Evolutionary conservation across 495 filamentous ascomycete species (phyloP).

Genomic region (Evansstolkia leycettana): DNA sequence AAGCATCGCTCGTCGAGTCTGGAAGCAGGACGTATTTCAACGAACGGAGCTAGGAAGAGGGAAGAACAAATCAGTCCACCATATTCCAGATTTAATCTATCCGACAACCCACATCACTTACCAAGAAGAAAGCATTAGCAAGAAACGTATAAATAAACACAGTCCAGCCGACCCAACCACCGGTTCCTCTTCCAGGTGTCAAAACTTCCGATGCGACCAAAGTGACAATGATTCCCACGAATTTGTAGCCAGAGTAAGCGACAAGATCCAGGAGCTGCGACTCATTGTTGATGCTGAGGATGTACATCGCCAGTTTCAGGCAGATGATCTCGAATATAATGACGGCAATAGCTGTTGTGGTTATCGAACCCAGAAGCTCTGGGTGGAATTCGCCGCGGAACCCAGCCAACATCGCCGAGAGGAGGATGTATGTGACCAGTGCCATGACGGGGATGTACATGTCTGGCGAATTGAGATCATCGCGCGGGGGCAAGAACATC

Average conservation of each 20-base stretch:
- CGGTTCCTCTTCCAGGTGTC: conserved; percentile 64
- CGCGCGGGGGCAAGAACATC: conserved; percentile 86
- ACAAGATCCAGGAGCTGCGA: conserved; percentile 82
- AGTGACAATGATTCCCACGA: conserved; percentile 87
- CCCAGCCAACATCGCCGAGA: conserved; percentile 80
- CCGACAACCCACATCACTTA: conserved; percentile 35
- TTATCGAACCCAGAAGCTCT: conserved; percentile 79
- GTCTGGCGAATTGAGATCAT: conserved; percentile 95
- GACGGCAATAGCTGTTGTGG: conserved; percentile 68
- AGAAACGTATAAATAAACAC: conserved; percentile 84
- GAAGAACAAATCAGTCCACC: too few relatives aligned
- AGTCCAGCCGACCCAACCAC: conserved; percentile 77
- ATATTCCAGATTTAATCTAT: neutral
- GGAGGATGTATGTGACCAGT: conserved; percentile 90
- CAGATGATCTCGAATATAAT: conserved; percentile 77
- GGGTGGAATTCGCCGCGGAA: conserved; percentile 90
- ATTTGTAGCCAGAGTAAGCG: conserved; percentile 97
- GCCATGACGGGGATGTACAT: conserved; percentile 93
- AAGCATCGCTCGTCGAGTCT: conserved; percentile 54
- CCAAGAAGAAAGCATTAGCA: conserved; percentile 92
- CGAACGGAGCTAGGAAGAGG: conserved; percentile 60
- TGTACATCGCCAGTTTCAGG: conserved; percentile 84
- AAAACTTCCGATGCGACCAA: conserved; percentile 64
- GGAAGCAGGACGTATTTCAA: conserved; percentile 93
- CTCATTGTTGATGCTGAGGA: conserved; percentile 81